phyloP scores from a whole-genome alignment of 116 monocot species.

The Cymodocea nodosa region DNA sequence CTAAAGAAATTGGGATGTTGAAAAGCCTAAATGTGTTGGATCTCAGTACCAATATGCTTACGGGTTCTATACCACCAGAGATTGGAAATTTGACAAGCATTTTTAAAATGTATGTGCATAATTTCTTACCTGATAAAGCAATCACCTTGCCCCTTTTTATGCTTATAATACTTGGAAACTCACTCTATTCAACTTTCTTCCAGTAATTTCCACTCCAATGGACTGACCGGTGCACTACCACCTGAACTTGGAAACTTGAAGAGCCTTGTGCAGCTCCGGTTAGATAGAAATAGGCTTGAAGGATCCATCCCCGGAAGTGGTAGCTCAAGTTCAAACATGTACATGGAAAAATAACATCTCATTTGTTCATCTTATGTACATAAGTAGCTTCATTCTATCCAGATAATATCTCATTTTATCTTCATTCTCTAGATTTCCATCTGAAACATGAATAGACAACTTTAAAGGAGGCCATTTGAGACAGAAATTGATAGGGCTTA shows the following conservation, averaged over 20 bases:
- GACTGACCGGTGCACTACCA: slow-evolving; percentile 57
- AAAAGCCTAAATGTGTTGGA: slow-evolving; percentile 58
- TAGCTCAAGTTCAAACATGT: slow-evolving; percentile 18
- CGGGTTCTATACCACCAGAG: slow-evolving; percentile 67
- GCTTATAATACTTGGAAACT: background rate
- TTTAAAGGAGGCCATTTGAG: no score
- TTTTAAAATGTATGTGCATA: slow-evolving; percentile 36
- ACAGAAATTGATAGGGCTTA: no score
- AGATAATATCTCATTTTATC: no score
- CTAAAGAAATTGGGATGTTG: slow-evolving; percentile 58
- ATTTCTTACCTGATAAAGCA: background rate
- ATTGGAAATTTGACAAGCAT: slow-evolving; percentile 45
- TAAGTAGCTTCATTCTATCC: no score
- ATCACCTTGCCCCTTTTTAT: background rate
- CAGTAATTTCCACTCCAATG: slow-evolving; percentile 58
- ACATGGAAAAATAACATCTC: slow-evolving; percentile 3
- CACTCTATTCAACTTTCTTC: background rate
- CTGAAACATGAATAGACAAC: no score
- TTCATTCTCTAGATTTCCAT: no score
- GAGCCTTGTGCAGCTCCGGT: slow-evolving; percentile 43
- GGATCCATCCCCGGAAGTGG: slow-evolving; percentile 53
- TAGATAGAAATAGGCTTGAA: slow-evolving; percentile 57
- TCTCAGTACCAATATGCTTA: slow-evolving; percentile 60
- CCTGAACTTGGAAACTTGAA: slow-evolving; percentile 39
- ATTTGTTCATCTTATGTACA: no score